Conservation (phyloP, 2,329 filamentous ascomycete genomes). For the Eutypa lata region DNA sequence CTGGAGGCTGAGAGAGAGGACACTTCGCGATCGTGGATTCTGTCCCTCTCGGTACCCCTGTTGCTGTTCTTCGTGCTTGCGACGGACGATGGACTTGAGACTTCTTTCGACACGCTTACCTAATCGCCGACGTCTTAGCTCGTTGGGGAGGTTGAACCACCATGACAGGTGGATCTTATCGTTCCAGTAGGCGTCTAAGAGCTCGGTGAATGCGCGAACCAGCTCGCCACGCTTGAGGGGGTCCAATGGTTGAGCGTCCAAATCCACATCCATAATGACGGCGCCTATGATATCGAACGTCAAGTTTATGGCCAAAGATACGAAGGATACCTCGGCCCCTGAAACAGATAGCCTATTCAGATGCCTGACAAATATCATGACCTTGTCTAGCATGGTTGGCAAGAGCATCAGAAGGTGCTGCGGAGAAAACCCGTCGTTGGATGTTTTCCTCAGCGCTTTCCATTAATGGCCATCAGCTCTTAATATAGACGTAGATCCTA, state of each 20-base stretch:
- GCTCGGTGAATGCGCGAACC: conserved; percentile 23
- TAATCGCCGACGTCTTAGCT: conserved; percentile 6
- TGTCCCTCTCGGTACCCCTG: background rate
- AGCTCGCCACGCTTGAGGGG: conserved; percentile 20
- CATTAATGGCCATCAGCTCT: conserved; percentile 25
- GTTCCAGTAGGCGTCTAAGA: conserved; percentile 18
- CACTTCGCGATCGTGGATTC: conserved; percentile 21
- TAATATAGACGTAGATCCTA: conserved; percentile 16
- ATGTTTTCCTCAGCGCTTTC: conserved; percentile 31
- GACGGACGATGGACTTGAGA: conserved; percentile 22
- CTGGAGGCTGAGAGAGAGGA: conserved; percentile 32
- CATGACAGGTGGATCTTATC: conserved; percentile 8
- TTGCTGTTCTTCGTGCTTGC: conserved; percentile 15
- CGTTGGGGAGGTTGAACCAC: conserved; percentile 8
- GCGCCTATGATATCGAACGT: conserved; percentile 38
- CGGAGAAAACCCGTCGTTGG: conserved; percentile 36
- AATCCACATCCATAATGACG: conserved; percentile 31
- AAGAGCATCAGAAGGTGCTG: conserved; percentile 36
- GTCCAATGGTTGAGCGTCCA: conserved; percentile 28
- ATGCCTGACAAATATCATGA: conserved; percentile 23
- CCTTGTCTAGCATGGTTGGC: conserved; percentile 34
- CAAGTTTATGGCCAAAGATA: conserved; percentile 23
- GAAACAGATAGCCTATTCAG: conserved; percentile 26
- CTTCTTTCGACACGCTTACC: conserved; percentile 15
- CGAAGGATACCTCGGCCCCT: conserved; percentile 23